Percentiles rank a stretch among this genome's conserved stretches.
phyloP scores from a whole-genome alignment of 2,329 filamentous ascomycete genomes.

The Cladosporium cucumerinum region DNA sequence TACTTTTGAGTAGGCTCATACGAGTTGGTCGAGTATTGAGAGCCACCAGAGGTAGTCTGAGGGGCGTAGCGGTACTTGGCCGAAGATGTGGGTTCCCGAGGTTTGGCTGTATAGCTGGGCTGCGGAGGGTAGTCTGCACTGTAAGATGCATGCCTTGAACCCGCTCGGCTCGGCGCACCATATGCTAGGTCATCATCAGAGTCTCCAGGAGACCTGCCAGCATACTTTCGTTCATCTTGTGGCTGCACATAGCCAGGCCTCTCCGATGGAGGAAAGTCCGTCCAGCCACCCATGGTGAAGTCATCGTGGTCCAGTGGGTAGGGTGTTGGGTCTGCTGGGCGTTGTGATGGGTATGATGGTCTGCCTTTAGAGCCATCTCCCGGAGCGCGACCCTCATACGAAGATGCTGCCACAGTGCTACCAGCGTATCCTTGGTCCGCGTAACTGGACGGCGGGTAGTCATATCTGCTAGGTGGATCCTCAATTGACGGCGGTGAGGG shows the following conservation, averaged over 20 bases:
- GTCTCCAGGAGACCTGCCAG: constrained; percentile 8
- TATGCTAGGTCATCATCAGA: constrained; percentile 33
- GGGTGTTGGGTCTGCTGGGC: constrained; percentile 18
- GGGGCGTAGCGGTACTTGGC: constrained; percentile 23
- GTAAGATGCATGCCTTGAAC: constrained; percentile 20
- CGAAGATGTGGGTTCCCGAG: constrained; percentile 15
- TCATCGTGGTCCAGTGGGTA: constrained; percentile 30
- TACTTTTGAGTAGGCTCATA: constrained; percentile 22
- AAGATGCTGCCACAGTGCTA: constrained; percentile 6
- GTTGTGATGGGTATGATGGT: constrained; percentile 20
- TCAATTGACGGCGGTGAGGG: constrained; percentile 7
- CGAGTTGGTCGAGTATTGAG: constrained; percentile 22
- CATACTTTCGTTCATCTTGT: constrained; percentile 19
- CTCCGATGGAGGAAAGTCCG: constrained; percentile 44
- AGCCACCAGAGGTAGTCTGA: constrained; percentile 12
- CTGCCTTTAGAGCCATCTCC: constrained; percentile 14
- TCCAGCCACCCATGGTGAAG: constrained; percentile 36
- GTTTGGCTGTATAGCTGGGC: constrained; percentile 19
- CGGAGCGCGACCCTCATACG: constrained; percentile 42
- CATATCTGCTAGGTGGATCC: constrained; percentile 12
- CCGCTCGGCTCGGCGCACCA: constrained; percentile 20
- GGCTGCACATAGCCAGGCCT: constrained; percentile 37
- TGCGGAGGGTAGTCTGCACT: constrained; percentile 15
- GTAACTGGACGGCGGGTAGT: background rate
- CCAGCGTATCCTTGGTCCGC: background rate